These are phyloP conservation scores for Curvularia eragrostidis DNA, from an alignment of 2,329 filamentous ascomycete species.

Conservation along the genomic window DNA sequence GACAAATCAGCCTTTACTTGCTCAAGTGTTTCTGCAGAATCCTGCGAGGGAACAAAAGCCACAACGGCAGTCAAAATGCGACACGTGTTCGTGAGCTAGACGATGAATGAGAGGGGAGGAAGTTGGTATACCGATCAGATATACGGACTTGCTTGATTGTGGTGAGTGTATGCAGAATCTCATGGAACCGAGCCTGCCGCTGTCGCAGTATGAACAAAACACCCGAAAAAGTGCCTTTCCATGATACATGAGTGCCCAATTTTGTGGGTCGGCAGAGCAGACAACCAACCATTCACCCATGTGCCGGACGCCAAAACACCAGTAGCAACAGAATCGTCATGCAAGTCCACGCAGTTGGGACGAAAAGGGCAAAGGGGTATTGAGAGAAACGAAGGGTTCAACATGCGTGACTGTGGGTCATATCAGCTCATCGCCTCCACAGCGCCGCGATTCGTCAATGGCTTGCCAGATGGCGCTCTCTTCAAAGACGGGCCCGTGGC, in stretches of 20 bases:
- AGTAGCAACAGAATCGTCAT: slow-evolving; percentile 1
- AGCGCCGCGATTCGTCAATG: slow-evolving; percentile 79
- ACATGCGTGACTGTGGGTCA: slow-evolving; percentile 36
- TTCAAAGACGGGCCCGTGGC: slow-evolving; percentile 83
- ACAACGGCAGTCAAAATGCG: not conserved
- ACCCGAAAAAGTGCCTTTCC: not conserved
- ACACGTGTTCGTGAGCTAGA: not conserved
- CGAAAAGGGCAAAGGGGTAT: slow-evolving; percentile 13
- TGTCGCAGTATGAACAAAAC: not conserved
- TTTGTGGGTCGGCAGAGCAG: slow-evolving; percentile 2
- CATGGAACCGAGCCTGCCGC: not conserved
- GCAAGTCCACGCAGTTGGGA: not conserved
- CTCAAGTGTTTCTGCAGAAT: not conserved
- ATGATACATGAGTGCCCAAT: slow-evolving; percentile 4
- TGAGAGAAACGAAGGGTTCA: slow-evolving; percentile 4
- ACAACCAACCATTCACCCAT: not conserved
- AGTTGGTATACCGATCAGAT: not conserved
- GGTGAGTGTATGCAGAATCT: not conserved
- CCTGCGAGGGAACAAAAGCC: not conserved
- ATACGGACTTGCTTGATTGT: not conserved
- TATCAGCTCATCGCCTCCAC: slow-evolving; percentile 79
- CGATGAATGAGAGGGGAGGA: not conserved
- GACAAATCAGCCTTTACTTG: too few species aligned
- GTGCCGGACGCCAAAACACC: slow-evolving; percentile 13
- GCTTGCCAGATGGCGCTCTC: slow-evolving; percentile 75